Evolutionary conservation across 176 grass and related monocot genomes (phyloP), one percentile per base, ranked within the genome.

Genomic region (Guadua angustifolia): DNA sequence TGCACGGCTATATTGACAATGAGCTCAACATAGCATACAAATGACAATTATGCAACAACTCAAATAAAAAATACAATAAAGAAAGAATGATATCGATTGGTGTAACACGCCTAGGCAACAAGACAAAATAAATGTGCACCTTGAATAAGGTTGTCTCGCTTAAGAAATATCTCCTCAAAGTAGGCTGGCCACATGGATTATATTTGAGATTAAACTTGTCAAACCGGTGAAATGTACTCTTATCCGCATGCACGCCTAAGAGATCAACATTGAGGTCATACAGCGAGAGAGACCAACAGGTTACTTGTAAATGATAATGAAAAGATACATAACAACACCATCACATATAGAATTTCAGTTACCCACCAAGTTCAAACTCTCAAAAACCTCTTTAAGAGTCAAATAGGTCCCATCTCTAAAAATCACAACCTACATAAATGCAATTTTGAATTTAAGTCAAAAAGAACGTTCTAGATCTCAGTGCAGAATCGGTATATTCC

Each of bases 181-280:
- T n/a, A n/a, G n/a, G n/a, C n/a, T n/a, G n/a, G n/a, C n/a, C n/a
- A n/a, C n/a, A n/a, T n/a, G n/a, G n/a, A n/a, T n/a, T n/a, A n/a
- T n/a, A n/a, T n/a, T n/a, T n/a, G n/a, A n/a, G n/a, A 35, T 97
- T 97, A 65, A 97, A 97, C 74, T 97, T 97, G 84, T 97, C 95
- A 81, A 97, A 3, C 3, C 3, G 2, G 3, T 35, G 33, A 35
- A 35, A 35, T 1, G 3, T 35, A 3, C 1, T 1, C 1, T 3
- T 3, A 35, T 35, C 1, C 3, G 3, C 33, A 89, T 97, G 95
- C 60, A 97, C 33, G 3, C 3, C 1, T 35, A 3, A 35, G 3
- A 35, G 33, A 1, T 1, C 3, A 35, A 97, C 95, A 91, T 94
- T 35, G 33, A 35, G 3, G 3, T 3, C 33, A 35, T 3, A 35